These are phyloP conservation scores for Calonectria pteridis DNA, from an alignment of 2,329 filamentous ascomycete species.

Conservation along the genomic window DNA sequence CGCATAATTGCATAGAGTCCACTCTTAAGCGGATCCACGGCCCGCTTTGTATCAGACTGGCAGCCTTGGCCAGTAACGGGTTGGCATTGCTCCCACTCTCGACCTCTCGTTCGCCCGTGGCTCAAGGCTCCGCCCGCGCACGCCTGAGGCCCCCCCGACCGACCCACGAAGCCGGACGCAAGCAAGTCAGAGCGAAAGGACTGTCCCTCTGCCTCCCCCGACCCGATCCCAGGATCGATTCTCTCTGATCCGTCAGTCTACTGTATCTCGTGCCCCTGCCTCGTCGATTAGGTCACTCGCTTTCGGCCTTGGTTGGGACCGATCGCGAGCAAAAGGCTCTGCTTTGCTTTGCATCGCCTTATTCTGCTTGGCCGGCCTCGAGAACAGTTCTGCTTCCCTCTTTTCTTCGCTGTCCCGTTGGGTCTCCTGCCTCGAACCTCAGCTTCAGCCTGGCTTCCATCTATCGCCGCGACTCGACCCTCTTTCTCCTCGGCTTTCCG, in stretches of 20 bases:
- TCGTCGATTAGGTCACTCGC: neutral
- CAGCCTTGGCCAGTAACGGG: slow-evolving; percentile 13
- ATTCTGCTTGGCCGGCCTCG: neutral
- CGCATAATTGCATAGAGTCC: slow-evolving; percentile 13
- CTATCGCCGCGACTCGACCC: slow-evolving; percentile 10
- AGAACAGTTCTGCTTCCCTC: neutral
- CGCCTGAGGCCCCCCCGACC: slow-evolving; percentile 22
- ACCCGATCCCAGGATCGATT: slow-evolving; percentile 9
- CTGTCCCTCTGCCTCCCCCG: slow-evolving; percentile 12
- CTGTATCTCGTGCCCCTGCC: slow-evolving; percentile 10
- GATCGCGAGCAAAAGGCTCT: neutral
- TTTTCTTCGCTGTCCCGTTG: slow-evolving; percentile 4
- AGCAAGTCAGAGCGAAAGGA: slow-evolving; percentile 15
- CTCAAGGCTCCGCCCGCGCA: slow-evolving; percentile 27
- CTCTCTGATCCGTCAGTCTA: slow-evolving; percentile 11
- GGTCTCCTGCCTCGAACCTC: slow-evolving; percentile 11
- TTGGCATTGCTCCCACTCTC: slow-evolving; percentile 28
- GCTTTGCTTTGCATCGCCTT: neutral
- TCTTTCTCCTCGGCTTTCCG: slow-evolving; percentile 16
- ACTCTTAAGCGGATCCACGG: slow-evolving; percentile 22
- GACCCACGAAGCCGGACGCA: slow-evolving; percentile 28
- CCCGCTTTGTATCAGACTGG: slow-evolving; percentile 25
- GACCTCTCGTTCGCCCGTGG: slow-evolving; percentile 22
- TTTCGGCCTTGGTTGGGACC: slow-evolving; percentile 12
- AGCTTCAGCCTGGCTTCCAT: slow-evolving; percentile 21